Base-by-base conservation (phyloP, 176 grass and related monocot species). In the Typha latifolia region DNA sequence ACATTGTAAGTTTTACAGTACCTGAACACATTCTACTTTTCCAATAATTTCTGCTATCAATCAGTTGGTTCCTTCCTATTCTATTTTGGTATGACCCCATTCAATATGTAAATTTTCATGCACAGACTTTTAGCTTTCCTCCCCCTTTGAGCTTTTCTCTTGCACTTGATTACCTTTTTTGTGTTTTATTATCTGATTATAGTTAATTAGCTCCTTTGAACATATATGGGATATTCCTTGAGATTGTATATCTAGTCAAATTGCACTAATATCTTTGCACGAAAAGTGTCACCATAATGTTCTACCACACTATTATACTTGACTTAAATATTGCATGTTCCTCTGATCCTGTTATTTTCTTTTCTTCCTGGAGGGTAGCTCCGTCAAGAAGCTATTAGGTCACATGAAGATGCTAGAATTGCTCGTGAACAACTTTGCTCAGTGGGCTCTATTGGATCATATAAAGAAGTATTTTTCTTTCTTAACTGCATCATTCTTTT, bases 401-500 rank as follows among this genome's bases (percentile, higher is more conserved):
- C 84, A 77, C 74, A 77, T 71, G 91, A 86, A 50, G 84, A 86
- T 66, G 74, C 75, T 69, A 84, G 86, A 70, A 64, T 72, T 70
- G 74, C 82, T 66, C 69, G 69, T 49, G 82, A 86, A 63, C 84
- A 81, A 62, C 52, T 96, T 14, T 66, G 64, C 70, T 32, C 76
- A 61, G 57, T 80, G 3, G 67, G 47, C 48, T 62, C 71, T 27
- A 49, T 59, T 69, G 66, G 34, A 66, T 69, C 69, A 74, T 79
- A 50, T 21, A 75, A 71, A 74, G 63, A 73, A 72, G 88, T 86
- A 83, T 26, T 49, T 12, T 77, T 72, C 63, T 12, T 77, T 72
- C 82, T 14, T 70, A 73, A 48, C 15, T 49, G 7, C 20, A n/a
- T 67, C 68, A 62, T 1, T 55, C 64, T 66, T 63, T 32, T 55